phyloP scores from a whole-genome alignment of 2,329 filamentous ascomycete genomes.

The Conoideocrella luteorostrata region DNA sequence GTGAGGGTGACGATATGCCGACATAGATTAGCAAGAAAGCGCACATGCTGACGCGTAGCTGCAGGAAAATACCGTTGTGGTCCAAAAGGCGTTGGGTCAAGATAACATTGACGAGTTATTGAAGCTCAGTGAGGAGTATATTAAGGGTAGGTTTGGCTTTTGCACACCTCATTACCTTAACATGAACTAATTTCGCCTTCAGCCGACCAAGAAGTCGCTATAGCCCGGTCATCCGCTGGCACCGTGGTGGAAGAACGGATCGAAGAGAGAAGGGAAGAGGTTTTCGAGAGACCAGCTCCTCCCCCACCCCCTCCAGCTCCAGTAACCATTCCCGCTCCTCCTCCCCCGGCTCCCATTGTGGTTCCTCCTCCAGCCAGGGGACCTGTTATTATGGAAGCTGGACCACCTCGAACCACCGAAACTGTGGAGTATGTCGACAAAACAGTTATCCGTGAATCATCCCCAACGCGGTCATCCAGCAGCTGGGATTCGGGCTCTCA shows the following conservation, averaged over 20 bases:
- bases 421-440: slow-evolving; percentile 37
- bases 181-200: slow-evolving; percentile 2
- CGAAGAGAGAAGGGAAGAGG: slow-evolving; percentile 24
- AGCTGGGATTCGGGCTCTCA: slow-evolving; percentile 24
- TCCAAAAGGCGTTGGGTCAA: slow-evolving; percentile 79
- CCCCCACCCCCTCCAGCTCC: slow-evolving; percentile 19
- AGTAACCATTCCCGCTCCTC: slow-evolving; percentile 19
- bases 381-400: slow-evolving; percentile 27
- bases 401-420: slow-evolving; percentile 24
- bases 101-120: slow-evolving; percentile 89
- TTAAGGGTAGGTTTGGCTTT: slow-evolving; percentile 37
- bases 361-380: slow-evolving; percentile 18
- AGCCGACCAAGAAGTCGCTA: slow-evolving; percentile 39
- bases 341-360: slow-evolving; percentile 21
- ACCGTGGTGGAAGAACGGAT: slow-evolving; percentile 42
- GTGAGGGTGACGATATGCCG: slow-evolving; percentile 41
- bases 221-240: slow-evolving; percentile 40
- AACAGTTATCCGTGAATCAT: slow-evolving; percentile 43
- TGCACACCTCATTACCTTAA: slow-evolving; percentile 1
- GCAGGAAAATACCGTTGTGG: slow-evolving; percentile 74
- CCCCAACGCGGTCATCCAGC: slow-evolving; percentile 36
- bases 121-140: slow-evolving; percentile 72
- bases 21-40: slow-evolving; percentile 9
- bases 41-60: too few species aligned
- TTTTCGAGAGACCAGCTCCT: slow-evolving; percentile 9